phyloP scores from a whole-genome alignment of 2,329 filamentous ascomycete species.

The Zasmidium cellare region DNA sequence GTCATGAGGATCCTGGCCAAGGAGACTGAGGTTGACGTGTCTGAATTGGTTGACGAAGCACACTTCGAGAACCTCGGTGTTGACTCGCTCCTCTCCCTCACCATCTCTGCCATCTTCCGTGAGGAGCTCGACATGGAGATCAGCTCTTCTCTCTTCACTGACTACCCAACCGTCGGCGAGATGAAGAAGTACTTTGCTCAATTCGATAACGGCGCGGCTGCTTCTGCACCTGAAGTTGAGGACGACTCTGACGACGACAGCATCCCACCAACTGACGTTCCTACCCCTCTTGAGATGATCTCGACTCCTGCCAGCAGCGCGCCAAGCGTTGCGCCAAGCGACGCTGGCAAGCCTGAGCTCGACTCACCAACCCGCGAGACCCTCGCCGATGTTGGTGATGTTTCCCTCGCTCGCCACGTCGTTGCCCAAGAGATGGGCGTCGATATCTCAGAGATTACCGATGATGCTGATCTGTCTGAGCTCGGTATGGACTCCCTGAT shows the following conservation, averaged over 20 bases:
- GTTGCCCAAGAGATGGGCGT: conserved; percentile 64
- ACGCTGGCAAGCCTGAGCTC: conserved; percentile 42
- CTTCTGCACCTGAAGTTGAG: conserved; percentile 33
- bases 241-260: conserved; percentile 45
- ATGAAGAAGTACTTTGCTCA: conserved; percentile 59
- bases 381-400: conserved; percentile 38
- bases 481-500: conserved; percentile 57
- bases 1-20: conserved; percentile 68
- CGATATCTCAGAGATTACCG: conserved; percentile 57
- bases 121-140: conserved; percentile 62
- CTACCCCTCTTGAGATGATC: conserved; percentile 44
- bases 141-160: conserved; percentile 60
- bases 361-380: conserved; percentile 37
- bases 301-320: conserved; percentile 53
- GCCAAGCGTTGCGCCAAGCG: conserved; percentile 42
- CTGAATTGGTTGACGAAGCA: conserved; percentile 60
- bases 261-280: conserved; percentile 39
- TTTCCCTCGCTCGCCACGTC: conserved; percentile 50
- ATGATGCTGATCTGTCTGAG: conserved; percentile 61
- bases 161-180: conserved; percentile 60
- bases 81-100: conserved; percentile 62
- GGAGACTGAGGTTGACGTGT: conserved; percentile 61
- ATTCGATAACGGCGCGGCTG: conserved; percentile 42
- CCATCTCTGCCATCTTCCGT: conserved; percentile 62
- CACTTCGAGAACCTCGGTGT: conserved; percentile 64